These are phyloP conservation scores for Narthecium ossifragum DNA, from an alignment of 106 monocot species.

Conservation along the genomic window DNA sequence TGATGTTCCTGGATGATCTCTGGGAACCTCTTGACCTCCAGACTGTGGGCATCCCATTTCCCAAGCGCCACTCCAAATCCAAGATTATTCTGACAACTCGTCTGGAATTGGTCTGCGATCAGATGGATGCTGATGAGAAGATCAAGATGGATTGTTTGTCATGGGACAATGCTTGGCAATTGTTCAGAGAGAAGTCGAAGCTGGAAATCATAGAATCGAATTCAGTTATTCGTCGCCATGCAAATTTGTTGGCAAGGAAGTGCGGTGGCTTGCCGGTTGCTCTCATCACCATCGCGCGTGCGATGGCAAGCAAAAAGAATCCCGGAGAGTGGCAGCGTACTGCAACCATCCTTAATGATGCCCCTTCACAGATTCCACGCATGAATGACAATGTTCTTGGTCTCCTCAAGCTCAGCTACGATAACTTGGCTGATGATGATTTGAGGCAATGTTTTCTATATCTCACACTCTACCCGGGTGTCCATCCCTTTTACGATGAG, in stretches of 20 bases:
- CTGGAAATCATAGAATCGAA: constrained; percentile 1
- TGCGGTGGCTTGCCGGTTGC: constrained; percentile 34
- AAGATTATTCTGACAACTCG: constrained; percentile 26
- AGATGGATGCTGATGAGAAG: constrained; percentile 24
- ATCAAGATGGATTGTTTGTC: constrained; percentile 19
- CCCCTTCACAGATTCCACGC: constrained; percentile 23
- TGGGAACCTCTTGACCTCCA: constrained; percentile 28
- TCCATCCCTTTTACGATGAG: constrained; percentile 13
- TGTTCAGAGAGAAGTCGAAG: constrained; percentile 22
- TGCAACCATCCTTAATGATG: constrained; percentile 3
- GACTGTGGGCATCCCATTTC: constrained; percentile 17
- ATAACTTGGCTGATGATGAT: constrained; percentile 17
- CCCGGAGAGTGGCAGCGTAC: constrained; percentile 27
- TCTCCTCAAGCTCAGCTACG: constrained; percentile 33
- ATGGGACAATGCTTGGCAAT: constrained; percentile 20
- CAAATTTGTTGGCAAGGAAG: constrained; percentile 7
- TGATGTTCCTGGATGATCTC: constrained; percentile 31
- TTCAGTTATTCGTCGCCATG: constrained; percentile 5
- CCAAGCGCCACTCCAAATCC: constrained; percentile 7
- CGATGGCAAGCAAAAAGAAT: constrained; percentile 23
- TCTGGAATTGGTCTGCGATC: constrained; percentile 22
- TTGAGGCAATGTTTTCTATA: constrained; percentile 25
- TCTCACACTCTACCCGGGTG: constrained; percentile 30
- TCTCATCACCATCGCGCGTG: constrained; percentile 25
- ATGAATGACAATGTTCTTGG: constrained; percentile 20